Evolutionary conservation across 805 yeast genomes (phyloP).

Genomic region (Candida berthetii): DNA sequence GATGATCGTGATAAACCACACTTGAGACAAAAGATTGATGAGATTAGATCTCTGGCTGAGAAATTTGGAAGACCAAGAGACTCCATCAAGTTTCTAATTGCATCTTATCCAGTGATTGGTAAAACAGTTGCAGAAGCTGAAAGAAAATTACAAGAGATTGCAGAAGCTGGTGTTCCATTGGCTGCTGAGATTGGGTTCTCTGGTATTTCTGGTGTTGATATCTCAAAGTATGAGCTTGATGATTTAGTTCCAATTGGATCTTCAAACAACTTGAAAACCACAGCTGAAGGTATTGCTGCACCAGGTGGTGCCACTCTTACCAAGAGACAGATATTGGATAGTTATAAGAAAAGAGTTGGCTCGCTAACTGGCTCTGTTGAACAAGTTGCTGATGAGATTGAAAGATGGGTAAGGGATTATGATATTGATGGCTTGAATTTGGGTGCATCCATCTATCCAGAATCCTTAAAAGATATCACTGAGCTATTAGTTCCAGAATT

Average conservation of each 20-base stretch:
- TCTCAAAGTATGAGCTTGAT: constrained; percentile 23
- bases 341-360: constrained; percentile 1
- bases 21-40: constrained; percentile 13
- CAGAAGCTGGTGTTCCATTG: constrained; percentile 23
- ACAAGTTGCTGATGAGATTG: constrained; percentile 33
- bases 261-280: constrained; percentile 20
- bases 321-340: constrained; percentile 17
- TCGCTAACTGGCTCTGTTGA: constrained; percentile 28
- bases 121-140: constrained; percentile 30
- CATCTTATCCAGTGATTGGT: constrained; percentile 26
- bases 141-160: constrained; percentile 23
- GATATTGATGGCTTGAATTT: constrained; percentile 39
- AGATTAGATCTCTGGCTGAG: constrained; percentile 23
- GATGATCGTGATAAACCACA: constrained; percentile 22
- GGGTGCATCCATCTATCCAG: constrained; percentile 30
- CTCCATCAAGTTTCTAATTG: constrained; percentile 26
- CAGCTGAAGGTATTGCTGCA: constrained; percentile 24
- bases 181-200: constrained; percentile 34
- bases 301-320: constrained; percentile 8
- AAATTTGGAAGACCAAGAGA: constrained; percentile 25
- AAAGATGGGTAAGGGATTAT: constrained; percentile 29
- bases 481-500: constrained; percentile 31
- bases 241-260: constrained; percentile 13
- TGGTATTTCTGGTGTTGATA: constrained; percentile 35
- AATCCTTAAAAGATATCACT: constrained; percentile 30